Evolutionary conservation across 192 early-diverging fungal genomes (phyloP), one percentile per base, ranked within the genome.

Genomic region (Blastocladiella britannica): DNA sequence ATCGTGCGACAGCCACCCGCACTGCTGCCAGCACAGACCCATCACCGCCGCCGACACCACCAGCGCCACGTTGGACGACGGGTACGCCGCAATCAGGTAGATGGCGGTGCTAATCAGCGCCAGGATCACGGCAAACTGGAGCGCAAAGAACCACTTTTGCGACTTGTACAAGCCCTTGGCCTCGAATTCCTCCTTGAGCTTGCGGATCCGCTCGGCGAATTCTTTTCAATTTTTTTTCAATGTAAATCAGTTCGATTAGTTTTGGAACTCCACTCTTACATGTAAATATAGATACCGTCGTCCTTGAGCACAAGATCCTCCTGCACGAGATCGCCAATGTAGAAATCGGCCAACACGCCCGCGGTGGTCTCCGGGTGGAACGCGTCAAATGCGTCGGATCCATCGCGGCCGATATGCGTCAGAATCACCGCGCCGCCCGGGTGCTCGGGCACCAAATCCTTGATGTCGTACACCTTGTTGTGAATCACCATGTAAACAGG

Each of bases 1-100:
- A 60, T 89, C 85, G 60, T 89, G 87, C 12, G 87, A 74, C 22
- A 87, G 67, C 87, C 87, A 89, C 22, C 82, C 85, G 62, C 73
- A 83, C 62, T 89, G 87, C 60, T 89, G 87, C 80, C 78, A 89
- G 58, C 83, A 86, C 47, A 87, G 30, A 28, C 78, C 87, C 59
- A 86, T 53, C 9, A 85, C 52, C 8, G 65, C 12, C 7, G 76
- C 81, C 1, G 82, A 72, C 0, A 67, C 23, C 9, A 82, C 22
- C 15, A 87, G 68, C 30, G 68, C 81, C 5, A 72, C 58, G 26
- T 76, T 24, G 60, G 68, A 72, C 22, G 72, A 72, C 4, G 70
- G 70, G 65, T 67, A 79, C 6, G 58, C 53, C 43, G 66, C 62
- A 12, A 86, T 58, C 28, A 85, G 64, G 24, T 28, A 54, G 5